A percentile compares a stretch with the other conserved stretches of the same genome.
Conservation (phyloP, 495 filamentous ascomycete genomes). For the Xylaria nigripes region DNA sequence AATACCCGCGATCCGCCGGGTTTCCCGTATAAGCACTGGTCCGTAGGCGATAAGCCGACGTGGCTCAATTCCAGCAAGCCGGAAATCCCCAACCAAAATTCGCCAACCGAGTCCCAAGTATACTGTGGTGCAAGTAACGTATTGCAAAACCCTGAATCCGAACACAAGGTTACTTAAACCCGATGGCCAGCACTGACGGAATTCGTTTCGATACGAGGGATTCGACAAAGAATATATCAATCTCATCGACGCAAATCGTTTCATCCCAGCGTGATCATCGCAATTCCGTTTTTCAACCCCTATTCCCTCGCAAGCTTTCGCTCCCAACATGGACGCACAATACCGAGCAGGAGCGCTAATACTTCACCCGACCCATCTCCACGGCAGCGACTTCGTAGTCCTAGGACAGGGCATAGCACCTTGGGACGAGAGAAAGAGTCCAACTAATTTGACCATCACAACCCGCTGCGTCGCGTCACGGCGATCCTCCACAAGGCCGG, state of each 20-base stretch:
- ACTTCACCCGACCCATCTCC: conserved; percentile 39
- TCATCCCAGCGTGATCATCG: conserved; percentile 31
- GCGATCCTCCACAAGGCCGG: conserved; percentile 33
- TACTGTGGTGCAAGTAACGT: not conserved
- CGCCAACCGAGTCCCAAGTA: not conserved
- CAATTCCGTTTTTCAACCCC: conserved; percentile 47
- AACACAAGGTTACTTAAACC: not conserved
- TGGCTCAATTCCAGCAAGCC: conserved; percentile 18
- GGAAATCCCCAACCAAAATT: conserved; percentile 10
- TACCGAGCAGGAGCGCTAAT: conserved; percentile 10
- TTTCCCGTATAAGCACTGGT: conserved; percentile 14
- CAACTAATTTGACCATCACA: conserved; percentile 26
- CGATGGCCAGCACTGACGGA: not conserved
- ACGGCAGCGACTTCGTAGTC: conserved; percentile 48
- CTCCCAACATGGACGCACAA: not conserved
- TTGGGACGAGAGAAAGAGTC: conserved; percentile 12
- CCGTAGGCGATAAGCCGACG: conserved; percentile 13
- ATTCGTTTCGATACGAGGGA: not conserved
- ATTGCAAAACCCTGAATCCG: not conserved
- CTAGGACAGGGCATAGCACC: conserved; percentile 29
- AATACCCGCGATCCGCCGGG: not conserved
- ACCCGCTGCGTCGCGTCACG: conserved; percentile 51
- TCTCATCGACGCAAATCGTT: conserved; percentile 52
- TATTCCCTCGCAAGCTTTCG: not conserved
- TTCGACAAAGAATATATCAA: conserved; percentile 18